Conservation (phyloP, 352 stramenopile species). For the Thalassiosira allenii region DNA sequence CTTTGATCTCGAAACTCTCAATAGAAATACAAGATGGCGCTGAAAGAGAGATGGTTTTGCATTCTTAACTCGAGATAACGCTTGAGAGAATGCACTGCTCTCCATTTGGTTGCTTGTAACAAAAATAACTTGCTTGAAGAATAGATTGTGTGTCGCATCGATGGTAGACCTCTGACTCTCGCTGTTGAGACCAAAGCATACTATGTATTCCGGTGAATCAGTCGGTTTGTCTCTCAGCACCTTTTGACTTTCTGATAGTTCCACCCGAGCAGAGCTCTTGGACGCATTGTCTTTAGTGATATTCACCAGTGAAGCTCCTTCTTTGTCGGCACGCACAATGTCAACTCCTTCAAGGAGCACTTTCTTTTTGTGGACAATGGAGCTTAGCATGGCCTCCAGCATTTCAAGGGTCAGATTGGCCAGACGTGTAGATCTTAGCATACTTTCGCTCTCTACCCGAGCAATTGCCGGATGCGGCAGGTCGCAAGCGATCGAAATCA, state of each 20-base stretch:
- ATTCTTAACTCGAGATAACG: conserved; percentile 36
- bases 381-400: conserved; percentile 58
- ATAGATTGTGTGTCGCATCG: conserved; percentile 39
- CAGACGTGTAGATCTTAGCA: conserved; percentile 64
- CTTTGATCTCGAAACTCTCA: conserved; percentile 51
- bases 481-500: conserved; percentile 56
- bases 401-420: conserved; percentile 73
- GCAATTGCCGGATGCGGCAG: conserved; percentile 76
- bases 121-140: conserved; percentile 58
- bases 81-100: conserved; percentile 48
- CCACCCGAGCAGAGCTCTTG: conserved; percentile 35
- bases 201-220: conserved; percentile 79
- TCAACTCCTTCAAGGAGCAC: conserved; percentile 28
- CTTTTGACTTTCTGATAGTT: conserved; percentile 34
- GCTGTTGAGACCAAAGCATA: conserved; percentile 60
- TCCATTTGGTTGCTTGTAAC: conserved; percentile 12
- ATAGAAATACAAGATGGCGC: conserved; percentile 53
- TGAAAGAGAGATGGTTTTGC: conserved; percentile 44
- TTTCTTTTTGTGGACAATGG: conserved; percentile 46
- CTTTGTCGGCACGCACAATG: conserved; percentile 48
- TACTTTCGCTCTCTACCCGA: conserved; percentile 40
- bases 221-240: conserved; percentile 67
- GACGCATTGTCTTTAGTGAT: conserved; percentile 36
- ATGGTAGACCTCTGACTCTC: conserved; percentile 24
- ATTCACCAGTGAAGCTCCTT: conserved; percentile 36